Conservation (phyloP, 305 asterid species). For the Monarda citriodora region DNA sequence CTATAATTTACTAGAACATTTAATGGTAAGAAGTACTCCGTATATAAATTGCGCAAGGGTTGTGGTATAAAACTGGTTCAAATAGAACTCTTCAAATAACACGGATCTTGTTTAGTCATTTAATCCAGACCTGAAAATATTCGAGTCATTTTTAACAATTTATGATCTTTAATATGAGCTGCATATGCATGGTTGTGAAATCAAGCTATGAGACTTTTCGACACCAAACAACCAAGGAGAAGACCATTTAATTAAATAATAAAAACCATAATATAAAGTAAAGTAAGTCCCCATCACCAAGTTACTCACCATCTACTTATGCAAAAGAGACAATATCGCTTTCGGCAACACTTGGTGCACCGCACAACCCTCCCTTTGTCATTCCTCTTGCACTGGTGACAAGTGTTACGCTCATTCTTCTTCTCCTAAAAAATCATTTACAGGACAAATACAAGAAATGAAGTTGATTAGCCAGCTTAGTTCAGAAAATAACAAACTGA, state of each 20-base stretch:
- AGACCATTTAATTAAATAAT: constrained; percentile 3
- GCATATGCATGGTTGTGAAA: constrained; percentile 14
- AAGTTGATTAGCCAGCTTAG: constrained; percentile 16
- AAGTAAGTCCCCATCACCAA: not conserved
- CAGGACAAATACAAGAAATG: not conserved
- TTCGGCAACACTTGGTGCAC: constrained; percentile 51
- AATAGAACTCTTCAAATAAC: not conserved
- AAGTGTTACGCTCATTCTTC: constrained; percentile 37
- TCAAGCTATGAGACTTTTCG: constrained; percentile 2
- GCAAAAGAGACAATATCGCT: constrained; percentile 72
- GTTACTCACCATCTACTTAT: constrained; percentile 54
- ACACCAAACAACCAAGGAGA: constrained; percentile 10
- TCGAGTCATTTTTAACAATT: constrained; percentile 11
- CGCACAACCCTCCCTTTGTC: constrained; percentile 74
- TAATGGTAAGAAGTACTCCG: constrained; percentile 10
- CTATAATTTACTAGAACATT: not conserved
- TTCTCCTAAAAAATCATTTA: constrained; percentile 37
- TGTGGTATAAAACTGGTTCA: constrained; percentile 10
- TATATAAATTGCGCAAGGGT: not conserved
- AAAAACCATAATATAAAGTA: constrained; percentile 11
- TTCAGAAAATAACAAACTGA: constrained; percentile 1
- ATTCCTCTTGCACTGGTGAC: constrained; percentile 88
- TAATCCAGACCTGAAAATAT: constrained; percentile 6
- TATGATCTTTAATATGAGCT: not conserved
- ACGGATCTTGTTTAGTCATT: not conserved